phyloP scores from a whole-genome alignment of 345 rosid genomes.

The Eucalyptus brandiana region DNA sequence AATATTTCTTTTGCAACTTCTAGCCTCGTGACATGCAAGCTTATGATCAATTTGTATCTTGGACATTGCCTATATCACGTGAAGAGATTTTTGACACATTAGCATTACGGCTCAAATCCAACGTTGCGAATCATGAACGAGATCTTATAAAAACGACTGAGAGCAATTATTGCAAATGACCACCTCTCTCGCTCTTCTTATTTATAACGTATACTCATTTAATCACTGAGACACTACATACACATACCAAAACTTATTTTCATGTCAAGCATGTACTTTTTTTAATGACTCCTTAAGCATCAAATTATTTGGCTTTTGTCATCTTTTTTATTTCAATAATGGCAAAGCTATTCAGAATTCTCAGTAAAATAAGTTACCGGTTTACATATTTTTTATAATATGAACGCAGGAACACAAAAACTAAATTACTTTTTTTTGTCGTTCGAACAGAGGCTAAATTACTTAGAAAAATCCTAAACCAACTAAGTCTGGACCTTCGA shows the following conservation, averaged over 20 bases:
- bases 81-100: not conserved
- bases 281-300: not conserved
- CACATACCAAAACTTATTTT: not conserved
- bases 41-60: not conserved
- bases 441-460: no score
- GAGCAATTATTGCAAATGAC: not conserved
- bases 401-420: not conserved
- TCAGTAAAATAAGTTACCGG: not conserved
- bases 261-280: not conserved
- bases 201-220: not conserved
- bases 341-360: not conserved
- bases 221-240: not conserved
- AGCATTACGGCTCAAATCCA: not conserved
- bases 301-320: not conserved
- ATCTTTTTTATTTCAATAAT: not conserved
- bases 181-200: not conserved
- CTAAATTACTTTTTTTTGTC: not conserved
- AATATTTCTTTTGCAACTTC: not conserved
- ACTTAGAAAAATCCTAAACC: not conserved
- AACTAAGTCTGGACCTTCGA: not conserved
- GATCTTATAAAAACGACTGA: fast-evolving
- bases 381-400: not conserved
- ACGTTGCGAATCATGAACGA: not conserved
- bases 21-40: not conserved
- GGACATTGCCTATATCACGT: not conserved